Base-by-base conservation (phyloP, 106 monocot genomes). In the Phalaenopsis equestris region DNA sequence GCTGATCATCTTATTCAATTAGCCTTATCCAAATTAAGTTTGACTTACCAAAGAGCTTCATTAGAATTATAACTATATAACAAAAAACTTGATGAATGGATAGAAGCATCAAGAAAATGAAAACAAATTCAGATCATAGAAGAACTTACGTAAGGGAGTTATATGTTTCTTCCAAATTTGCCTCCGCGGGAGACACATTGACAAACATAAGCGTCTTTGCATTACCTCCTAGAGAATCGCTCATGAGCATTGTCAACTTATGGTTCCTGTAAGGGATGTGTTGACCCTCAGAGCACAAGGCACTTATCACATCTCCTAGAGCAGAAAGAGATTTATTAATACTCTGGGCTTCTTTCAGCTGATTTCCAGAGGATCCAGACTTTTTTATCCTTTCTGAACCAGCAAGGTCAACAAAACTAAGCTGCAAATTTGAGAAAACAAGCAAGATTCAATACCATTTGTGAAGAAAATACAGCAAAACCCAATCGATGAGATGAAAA, bases 121-220 rank as follows among this genome's bases (percentile, higher is more conserved):
- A 8, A 65, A 52, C 12, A 14, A 12, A 61, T 61, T 61, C 61
- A 61, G 18, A 8, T 38, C 3, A 70, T 12, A 36, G 72, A 42
- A 67, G 23, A 48, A 85, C 99, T 57, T 91, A 99, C 99, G 85
- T 82, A 6, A 99, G 79, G 37, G 99, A 99, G 78, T 99, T 95
- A 36, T 95, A 83, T 41, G 91, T 93, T 73, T 99, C 99, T 48
- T 99, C 99, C 86, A 99, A 86, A 83, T 90, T 99, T 21, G 95
- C 90, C 72, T 93, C 91, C 3, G 88, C 91, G 16, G 99, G 93
- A 41, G 99, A 99, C 6, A 92, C 95, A 80, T 99, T 99, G 18
- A 99, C 99, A 80, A 95, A 93, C 99, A 99, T 99, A 0, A 99
- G 83, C n/a, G 99, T 99, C 41, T 99, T 99, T 19, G 99, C 99